Percentiles rank a stretch among this genome's conserved stretches.
Conservation (phyloP, 176 grass and related monocot species). For the Juncus inflexus region DNA sequence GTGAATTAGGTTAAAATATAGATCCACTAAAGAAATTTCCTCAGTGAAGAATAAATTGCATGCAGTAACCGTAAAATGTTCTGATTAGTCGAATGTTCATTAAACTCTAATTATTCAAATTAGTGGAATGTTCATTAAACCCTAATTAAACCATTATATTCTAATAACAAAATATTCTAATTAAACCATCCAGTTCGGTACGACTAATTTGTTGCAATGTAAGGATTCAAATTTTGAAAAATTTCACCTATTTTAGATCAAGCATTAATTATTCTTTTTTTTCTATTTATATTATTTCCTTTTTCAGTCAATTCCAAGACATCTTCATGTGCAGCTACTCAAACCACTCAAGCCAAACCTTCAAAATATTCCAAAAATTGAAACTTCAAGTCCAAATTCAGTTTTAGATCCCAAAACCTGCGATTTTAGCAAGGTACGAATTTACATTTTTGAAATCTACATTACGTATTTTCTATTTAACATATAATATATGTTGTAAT, state of each 20-base stretch:
- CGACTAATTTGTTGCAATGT: neutral
- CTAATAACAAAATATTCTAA: too few species aligned
- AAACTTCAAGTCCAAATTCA: conserved; percentile 82
- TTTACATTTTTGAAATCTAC: neutral
- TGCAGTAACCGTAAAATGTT: too few species aligned
- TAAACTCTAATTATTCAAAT: conserved; percentile 7
- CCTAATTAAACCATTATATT: too few species aligned
- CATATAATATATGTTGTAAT: too few species aligned
- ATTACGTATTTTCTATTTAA: too few species aligned
- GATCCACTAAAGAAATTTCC: neutral
- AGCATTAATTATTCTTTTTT: conserved; percentile 4
- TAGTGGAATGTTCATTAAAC: neutral
- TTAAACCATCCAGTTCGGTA: neutral
- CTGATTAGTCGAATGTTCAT: too few species aligned
- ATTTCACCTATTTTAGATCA: conserved; percentile 7
- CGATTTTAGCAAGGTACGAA: conserved; percentile 62
- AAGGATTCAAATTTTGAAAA: conserved; percentile 3
- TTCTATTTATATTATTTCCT: conserved; percentile 3
- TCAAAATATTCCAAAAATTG: conserved; percentile 51
- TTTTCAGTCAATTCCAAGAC: conserved; percentile 60
- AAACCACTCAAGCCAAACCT: conserved; percentile 50
- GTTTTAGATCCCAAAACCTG: conserved; percentile 71
- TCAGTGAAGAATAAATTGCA: conserved; percentile 4
- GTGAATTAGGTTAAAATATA: too few species aligned
- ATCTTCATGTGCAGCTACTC: conserved; percentile 70